These are phyloP conservation scores for Cryptococcus sp. DNA, from an alignment of 1,284 basidiomycete species.

Conservation along the genomic window DNA sequence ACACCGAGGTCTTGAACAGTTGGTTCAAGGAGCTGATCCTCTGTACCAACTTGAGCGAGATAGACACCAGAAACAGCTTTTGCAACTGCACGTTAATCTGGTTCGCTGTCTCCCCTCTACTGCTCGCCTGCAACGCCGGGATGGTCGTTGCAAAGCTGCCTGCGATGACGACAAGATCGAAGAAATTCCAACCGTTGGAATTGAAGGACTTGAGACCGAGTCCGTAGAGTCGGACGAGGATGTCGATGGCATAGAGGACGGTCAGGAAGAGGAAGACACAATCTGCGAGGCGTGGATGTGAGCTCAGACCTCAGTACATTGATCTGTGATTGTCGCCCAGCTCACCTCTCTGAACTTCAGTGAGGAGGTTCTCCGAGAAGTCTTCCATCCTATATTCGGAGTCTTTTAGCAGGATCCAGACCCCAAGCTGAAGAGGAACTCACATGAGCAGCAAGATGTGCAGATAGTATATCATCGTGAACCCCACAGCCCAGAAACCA, in stretches of 20 bases:
- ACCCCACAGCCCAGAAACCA: slow-evolving; percentile 85
- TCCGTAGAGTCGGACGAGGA: slow-evolving; percentile 72
- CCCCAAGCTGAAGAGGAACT: slow-evolving; percentile 35
- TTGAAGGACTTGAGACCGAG: slow-evolving; percentile 80
- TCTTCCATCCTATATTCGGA: slow-evolving; percentile 67
- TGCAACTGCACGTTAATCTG: slow-evolving; percentile 64
- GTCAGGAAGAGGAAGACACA: slow-evolving; percentile 74
- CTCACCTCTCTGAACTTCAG: slow-evolving; percentile 68
- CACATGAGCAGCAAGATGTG: slow-evolving; percentile 85
- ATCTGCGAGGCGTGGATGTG: slow-evolving; percentile 53
- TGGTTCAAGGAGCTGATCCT: slow-evolving; percentile 86
- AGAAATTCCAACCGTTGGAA: slow-evolving; percentile 88
- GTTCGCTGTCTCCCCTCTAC: slow-evolving; percentile 19
- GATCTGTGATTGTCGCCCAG: not conserved
- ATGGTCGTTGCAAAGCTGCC: slow-evolving; percentile 85
- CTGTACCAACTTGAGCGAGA: slow-evolving; percentile 92
- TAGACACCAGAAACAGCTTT: slow-evolving; percentile 89
- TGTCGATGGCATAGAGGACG: slow-evolving; percentile 72
- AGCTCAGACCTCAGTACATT: not conserved
- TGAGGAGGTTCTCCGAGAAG: slow-evolving; percentile 58
- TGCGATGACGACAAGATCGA: slow-evolving; percentile 76
- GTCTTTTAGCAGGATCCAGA: slow-evolving; percentile 13
- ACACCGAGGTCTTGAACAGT: slow-evolving; percentile 94
- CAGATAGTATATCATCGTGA: slow-evolving; percentile 78
- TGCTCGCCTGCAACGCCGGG: slow-evolving; percentile 58